Conservation (phyloP, 805 yeast species). For the Kazachstania africana region DNA sequence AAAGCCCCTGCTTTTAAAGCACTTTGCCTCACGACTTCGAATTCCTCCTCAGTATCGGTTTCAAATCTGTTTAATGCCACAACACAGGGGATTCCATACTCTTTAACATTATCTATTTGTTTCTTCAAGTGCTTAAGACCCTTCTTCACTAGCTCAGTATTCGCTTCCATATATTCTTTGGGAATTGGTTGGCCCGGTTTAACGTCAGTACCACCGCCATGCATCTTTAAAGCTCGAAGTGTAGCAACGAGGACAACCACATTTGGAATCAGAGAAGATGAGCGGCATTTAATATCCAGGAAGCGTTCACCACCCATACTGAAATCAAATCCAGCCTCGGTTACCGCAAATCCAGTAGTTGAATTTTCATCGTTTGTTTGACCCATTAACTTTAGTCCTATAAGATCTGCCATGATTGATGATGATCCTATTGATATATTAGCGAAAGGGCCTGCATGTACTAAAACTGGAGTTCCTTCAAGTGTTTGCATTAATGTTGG, state of each 20-base stretch:
- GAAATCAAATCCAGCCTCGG: constrained; percentile 98
- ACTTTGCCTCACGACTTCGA: constrained; percentile 65
- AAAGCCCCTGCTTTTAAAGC: constrained; percentile 86
- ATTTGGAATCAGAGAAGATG: constrained; percentile 80
- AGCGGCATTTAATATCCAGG: constrained; percentile 88
- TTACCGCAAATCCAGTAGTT: constrained; percentile 76
- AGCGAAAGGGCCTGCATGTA: constrained; percentile 97
- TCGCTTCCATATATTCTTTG: constrained; percentile 66
- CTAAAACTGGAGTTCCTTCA: constrained; percentile 95
- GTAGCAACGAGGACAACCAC: constrained; percentile 92
- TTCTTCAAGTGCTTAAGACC: constrained; percentile 86
- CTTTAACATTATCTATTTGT: constrained; percentile 76
- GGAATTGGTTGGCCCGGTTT: constrained; percentile 88
- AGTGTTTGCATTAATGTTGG: constrained; percentile 95
- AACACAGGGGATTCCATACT: constrained; percentile 82
- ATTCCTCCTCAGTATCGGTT: constrained; percentile 72
- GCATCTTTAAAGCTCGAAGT: constrained; percentile 90
- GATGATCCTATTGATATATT: constrained; percentile 95
- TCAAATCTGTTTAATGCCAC: constrained; percentile 88
- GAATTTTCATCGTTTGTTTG: constrained; percentile 19
- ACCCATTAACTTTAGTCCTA: constrained; percentile 86
- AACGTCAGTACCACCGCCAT: constrained; percentile 96
- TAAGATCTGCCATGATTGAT: constrained; percentile 83
- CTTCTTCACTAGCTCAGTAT: constrained; percentile 59
- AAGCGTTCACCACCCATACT: constrained; percentile 99